A percentile compares a stretch with the other conserved stretches of the same genome.
phyloP scores from a whole-genome alignment of 2,329 filamentous ascomycete genomes.

The Phoma herbarum region DNA sequence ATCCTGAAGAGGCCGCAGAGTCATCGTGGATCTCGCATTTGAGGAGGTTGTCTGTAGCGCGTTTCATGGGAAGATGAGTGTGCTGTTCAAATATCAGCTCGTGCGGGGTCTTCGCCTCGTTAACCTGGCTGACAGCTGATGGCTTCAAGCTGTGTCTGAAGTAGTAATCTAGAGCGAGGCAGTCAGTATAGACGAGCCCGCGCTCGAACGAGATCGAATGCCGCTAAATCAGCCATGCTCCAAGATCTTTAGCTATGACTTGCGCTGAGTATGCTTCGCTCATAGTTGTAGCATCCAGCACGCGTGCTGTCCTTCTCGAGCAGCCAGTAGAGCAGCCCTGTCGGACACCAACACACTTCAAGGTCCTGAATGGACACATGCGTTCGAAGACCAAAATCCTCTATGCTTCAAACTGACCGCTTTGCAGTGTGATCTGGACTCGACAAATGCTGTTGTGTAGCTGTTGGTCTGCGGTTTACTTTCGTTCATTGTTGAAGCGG shows the following conservation, averaged over 20 bases:
- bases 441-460: rapidly evolving
- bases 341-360: neutral
- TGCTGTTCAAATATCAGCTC: neutral
- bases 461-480: neutral
- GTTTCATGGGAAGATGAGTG: neutral
- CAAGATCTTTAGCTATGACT: neutral
- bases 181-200: neutral
- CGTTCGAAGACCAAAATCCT: neutral
- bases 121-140: neutral
- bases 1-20: neutral
- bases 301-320: neutral
- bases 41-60: neutral
- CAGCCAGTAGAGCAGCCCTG: neutral
- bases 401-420: neutral
- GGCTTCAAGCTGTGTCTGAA: neutral
- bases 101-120: neutral
- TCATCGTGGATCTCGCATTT: neutral
- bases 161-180: neutral
- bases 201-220: neutral
- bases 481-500: neutral
- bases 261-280: neutral
- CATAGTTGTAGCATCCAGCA: neutral
- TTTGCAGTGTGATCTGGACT: neutral
- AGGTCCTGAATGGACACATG: neutral
- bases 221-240: neutral